These are phyloP conservation scores for Kurtzmaniella cleridarum DNA, from an alignment of 805 yeast genomes.

Conservation along the genomic window DNA sequence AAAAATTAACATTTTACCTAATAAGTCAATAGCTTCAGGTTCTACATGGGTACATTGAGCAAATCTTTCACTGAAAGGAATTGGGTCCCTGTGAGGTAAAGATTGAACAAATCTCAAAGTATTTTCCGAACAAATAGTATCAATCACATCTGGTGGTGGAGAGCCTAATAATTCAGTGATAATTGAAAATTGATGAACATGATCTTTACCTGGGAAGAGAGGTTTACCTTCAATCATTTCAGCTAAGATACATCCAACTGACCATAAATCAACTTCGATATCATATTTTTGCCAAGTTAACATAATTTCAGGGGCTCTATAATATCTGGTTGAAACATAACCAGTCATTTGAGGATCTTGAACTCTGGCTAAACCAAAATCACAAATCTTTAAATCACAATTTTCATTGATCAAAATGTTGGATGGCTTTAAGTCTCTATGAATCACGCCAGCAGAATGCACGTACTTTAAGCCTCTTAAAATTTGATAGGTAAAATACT, in stretches of 20 bases:
- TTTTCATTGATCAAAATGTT: conserved; percentile 83
- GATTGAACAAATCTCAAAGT: conserved; percentile 91
- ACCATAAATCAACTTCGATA: conserved; percentile 96
- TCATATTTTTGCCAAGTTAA: conserved; percentile 97
- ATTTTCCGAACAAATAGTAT: conserved; percentile 93
- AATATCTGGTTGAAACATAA: conserved; percentile 91
- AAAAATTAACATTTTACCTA: conserved; percentile 86
- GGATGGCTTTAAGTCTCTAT: conserved; percentile 81
- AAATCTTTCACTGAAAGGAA: conserved; percentile 79
- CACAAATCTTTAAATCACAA: conserved; percentile 88
- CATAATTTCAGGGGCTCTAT: conserved; percentile 98
- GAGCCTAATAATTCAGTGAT: conserved; percentile 94
- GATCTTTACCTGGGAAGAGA: conserved; percentile 95
- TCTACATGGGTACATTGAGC: conserved; percentile 57
- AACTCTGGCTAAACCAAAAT: conserved; percentile 91
- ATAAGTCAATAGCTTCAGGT: conserved; percentile 81
- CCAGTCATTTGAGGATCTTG: conserved; percentile 99
- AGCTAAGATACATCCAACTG: conserved; percentile 94
- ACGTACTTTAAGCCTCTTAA: conserved; percentile 84
- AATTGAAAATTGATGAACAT: conserved; percentile 95
- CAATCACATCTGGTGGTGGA: conserved; percentile 94
- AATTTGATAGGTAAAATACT: conserved; percentile 93
- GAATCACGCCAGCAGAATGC: conserved; percentile 89
- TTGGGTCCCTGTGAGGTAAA: conserved; percentile 88
- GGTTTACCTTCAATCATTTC: conserved; percentile 98